phyloP scores from a whole-genome alignment of 805 yeast species.

The Suhomyces emberorum region DNA sequence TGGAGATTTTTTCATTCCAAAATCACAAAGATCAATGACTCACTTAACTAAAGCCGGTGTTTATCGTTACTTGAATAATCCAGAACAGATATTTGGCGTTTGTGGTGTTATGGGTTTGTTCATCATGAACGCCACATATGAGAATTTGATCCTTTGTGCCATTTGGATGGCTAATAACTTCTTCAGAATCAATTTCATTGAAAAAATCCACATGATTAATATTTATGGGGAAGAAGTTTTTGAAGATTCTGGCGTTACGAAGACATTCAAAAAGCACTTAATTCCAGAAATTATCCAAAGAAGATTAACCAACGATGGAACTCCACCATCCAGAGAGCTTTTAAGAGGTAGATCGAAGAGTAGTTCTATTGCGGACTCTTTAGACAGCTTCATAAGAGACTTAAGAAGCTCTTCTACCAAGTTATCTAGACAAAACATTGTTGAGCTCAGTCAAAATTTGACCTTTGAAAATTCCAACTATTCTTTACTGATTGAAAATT shows the following conservation, averaged over 20 bases:
- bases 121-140: constrained; percentile 53
- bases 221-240: constrained; percentile 67
- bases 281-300: constrained; percentile 38
- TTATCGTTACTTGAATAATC: constrained; percentile 76
- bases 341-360: constrained; percentile 17
- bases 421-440: constrained; percentile 31
- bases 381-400: constrained; percentile 45
- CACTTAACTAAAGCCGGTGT: constrained; percentile 74
- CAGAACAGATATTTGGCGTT: constrained; percentile 74
- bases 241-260: constrained; percentile 50
- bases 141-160: constrained; percentile 47
- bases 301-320: constrained; percentile 21
- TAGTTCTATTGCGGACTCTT: constrained; percentile 38
- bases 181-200: constrained; percentile 67
- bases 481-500: constrained; percentile 22
- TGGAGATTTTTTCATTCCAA: constrained; percentile 77
- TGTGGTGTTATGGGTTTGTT: constrained; percentile 79
- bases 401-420: constrained; percentile 33
- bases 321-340: constrained; percentile 13
- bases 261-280: constrained; percentile 40
- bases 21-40: constrained; percentile 36
- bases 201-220: constrained; percentile 72
- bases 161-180: constrained; percentile 66
- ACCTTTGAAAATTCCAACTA: constrained; percentile 37
- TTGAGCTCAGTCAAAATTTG: constrained; percentile 39